A percentile compares a stretch with the other conserved stretches of the same genome.
These are phyloP conservation scores for Ascodesmis nigricans DNA, from an alignment of 495 filamentous ascomycete genomes.

Conservation along the genomic window DNA sequence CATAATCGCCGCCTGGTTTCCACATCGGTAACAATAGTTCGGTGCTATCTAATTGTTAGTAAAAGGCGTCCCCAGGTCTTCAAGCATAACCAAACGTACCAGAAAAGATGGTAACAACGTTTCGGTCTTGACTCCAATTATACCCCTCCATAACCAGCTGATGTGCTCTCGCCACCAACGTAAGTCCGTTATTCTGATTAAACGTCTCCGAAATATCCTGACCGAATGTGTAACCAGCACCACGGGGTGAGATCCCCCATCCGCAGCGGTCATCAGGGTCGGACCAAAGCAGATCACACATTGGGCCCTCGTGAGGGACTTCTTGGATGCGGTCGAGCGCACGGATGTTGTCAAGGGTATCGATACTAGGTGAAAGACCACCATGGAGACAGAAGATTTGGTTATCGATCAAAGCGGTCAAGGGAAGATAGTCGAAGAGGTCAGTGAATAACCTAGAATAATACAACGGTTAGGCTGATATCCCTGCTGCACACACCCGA, in stretches of 20 bases:
- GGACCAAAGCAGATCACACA: slow-evolving; percentile 96
- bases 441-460: slow-evolving; percentile 56
- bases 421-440: slow-evolving; percentile 93
- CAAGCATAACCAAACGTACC: slow-evolving; percentile 31
- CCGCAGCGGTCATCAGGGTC: slow-evolving; percentile 96
- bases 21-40: slow-evolving; percentile 95
- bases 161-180: slow-evolving; percentile 80
- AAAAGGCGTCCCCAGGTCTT: slow-evolving; percentile 1
- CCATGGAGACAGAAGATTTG: slow-evolving; percentile 99
- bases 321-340: slow-evolving; percentile 93
- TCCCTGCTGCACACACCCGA: too few species aligned
- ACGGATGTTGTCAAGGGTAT: slow-evolving; percentile 94
- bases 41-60: slow-evolving; percentile 37
- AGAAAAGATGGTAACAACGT: slow-evolving; percentile 97
- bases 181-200: slow-evolving; percentile 98
- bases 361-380: slow-evolving; percentile 84
- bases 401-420: slow-evolving; percentile 96
- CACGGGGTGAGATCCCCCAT: slow-evolving; percentile 93
- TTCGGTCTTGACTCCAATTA: slow-evolving; percentile 92
- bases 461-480: too few species aligned
- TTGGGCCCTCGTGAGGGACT: slow-evolving; percentile 93
- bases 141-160: slow-evolving; percentile 97
- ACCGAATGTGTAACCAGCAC: slow-evolving; percentile 95
- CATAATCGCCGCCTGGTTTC: slow-evolving; percentile 99
- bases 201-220: slow-evolving; percentile 99